Evolutionary conservation across 495 filamentous ascomycete genomes (phyloP), one percentile per base, ranked within the genome.

Genomic region (Amphirosellinia nigrospora): DNA sequence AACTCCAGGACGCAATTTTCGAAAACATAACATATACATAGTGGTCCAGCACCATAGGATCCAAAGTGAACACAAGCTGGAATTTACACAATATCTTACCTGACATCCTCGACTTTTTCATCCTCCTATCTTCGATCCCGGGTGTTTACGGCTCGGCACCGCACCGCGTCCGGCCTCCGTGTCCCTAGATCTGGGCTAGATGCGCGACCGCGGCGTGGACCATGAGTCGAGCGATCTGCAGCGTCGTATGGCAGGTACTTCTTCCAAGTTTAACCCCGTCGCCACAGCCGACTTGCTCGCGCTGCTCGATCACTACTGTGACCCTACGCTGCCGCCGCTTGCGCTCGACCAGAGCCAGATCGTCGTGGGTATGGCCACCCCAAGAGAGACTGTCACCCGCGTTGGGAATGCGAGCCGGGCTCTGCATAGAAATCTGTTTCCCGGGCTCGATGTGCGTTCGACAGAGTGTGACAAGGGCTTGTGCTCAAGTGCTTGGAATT

Each of bases 91-190:
- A 16, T 19, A 59, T 34, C 73, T 85, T 73, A 19, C 70, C 53
- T 38, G 66, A 64, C 46, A 21, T n/a, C 8, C 78, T 90, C 0
- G 88, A 89, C 71, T 90, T 90, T 76, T 89, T 90, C 28, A 39
- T 60, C 56, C 10, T 53, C 3, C 50, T 53, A 3, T 53, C 50
- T 13, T 53, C 50, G 11, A 19, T 53, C 50, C 4, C 21, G 50
- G 50, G 50, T 4, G 21, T 53, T 9, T 11, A 39, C 38, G 38
- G 38, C 38, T 53, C 10, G 50, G 23, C 50, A 53, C 11, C 50
- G 11, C 50, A 30, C 50, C 1, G n/a, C 10, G 21, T 4, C 50
- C 9, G 50, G 19, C 11, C 11, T 16, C 50, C 7, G 19, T 30
- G 1, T 53, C 50, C 0, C 11, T 53, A 0, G 50, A 53, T 19